Conservation (phyloP, 257 asterid species). For the Gynochthodes officinalis region DNA sequence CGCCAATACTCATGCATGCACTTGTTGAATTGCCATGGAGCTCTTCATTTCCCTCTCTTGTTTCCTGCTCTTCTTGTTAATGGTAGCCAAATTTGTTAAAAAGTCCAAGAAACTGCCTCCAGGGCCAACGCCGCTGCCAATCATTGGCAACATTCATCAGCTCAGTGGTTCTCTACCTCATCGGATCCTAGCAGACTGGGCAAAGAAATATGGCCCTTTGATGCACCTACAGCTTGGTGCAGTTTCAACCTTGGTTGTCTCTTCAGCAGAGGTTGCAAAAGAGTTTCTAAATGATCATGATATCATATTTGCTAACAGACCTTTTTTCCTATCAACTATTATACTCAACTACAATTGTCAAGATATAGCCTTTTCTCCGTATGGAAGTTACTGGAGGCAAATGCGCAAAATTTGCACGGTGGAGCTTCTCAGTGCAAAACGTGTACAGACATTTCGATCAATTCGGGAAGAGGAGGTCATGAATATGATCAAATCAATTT, state of each 20-base stretch:
- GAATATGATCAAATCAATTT: neutral
- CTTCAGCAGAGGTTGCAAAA: neutral
- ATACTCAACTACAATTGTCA: neutral
- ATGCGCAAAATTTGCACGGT: neutral
- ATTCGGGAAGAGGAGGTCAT: conserved; percentile 6
- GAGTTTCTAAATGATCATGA: neutral
- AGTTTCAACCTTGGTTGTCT: conserved; percentile 6
- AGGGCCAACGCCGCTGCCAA: conserved; percentile 11
- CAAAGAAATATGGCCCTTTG: conserved; percentile 6
- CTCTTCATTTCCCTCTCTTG: neutral
- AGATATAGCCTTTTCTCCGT: neutral
- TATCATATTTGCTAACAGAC: neutral
- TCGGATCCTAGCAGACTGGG: neutral
- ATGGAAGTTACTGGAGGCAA: neutral
- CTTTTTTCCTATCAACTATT: neutral
- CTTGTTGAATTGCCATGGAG: neutral
- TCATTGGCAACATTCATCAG: conserved; percentile 17
- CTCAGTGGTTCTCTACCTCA: neutral
- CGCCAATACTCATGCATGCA: too few relatives aligned
- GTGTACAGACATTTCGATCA: neutral
- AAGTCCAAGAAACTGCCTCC: conserved; percentile 10
- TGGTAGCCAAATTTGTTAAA: neutral
- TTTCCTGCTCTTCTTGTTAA: conserved; percentile 1
- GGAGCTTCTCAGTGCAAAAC: neutral
- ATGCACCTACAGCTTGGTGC: conserved; percentile 13